Conservation (phyloP, 2,329 filamentous ascomycete species). For the Aspergillus pseudoterreus region DNA sequence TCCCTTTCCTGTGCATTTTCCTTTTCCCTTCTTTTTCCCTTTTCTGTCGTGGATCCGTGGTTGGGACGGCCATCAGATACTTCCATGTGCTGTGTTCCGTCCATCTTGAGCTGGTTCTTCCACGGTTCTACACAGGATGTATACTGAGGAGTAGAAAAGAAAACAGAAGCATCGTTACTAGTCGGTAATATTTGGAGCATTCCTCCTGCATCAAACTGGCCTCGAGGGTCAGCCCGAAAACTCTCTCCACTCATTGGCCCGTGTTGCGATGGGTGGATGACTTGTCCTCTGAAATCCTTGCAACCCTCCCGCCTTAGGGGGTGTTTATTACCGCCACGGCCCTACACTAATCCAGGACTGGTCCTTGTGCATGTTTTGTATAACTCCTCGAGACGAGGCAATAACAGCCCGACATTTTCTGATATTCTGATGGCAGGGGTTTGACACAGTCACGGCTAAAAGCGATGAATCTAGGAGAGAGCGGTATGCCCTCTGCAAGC, state of each 20-base stretch:
- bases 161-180: too few species aligned
- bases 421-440: too few species aligned
- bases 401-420: too few species aligned
- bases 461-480: not conserved
- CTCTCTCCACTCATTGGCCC: conserved; percentile 1
- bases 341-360: not conserved
- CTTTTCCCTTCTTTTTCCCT: conserved; percentile 1
- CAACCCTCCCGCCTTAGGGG: not conserved
- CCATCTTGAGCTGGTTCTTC: not conserved
- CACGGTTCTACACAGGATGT: too few species aligned
- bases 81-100: not conserved
- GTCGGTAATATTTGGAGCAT: not conserved
- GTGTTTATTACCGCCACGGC: not conserved
- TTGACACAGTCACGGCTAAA: too few species aligned
- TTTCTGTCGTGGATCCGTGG: not conserved
- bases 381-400: too few species aligned
- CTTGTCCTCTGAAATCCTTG: conserved; percentile 1
- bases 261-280: conserved; percentile 2
- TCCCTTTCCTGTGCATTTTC: conserved; percentile 4
- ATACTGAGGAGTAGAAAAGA: too few species aligned
- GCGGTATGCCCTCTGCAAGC: not conserved
- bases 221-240: not conserved
- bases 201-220: too few species aligned
- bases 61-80: not conserved
- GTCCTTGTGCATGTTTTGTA: too few species aligned